Base-by-base conservation (phyloP, 2,329 filamentous ascomycete species). In the Penicillium sclerotiorum region DNA sequence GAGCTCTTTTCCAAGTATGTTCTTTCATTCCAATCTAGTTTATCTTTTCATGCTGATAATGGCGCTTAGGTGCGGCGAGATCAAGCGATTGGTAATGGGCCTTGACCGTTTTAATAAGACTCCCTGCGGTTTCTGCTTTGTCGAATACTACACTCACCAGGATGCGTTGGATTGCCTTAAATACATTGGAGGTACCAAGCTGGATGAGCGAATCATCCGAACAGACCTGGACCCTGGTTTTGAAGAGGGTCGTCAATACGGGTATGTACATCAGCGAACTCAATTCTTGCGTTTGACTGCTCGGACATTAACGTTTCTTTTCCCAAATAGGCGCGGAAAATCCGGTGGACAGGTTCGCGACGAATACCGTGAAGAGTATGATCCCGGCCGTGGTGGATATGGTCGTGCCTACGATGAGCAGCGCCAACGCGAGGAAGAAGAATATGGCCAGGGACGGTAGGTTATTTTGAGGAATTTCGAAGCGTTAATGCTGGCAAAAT, bases 161-260 rank as follows among this genome's bases (percentile, higher is more conserved):
- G 94, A 99, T 72, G 94, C 94, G 8, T 81, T 99, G 42, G 94
- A 99, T 71, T 97, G 93, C 74, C 87, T 99, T 86, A 99, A 97
- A 76, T 99, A 97, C 71, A 87, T 99, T 65, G 94, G 94, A 48
- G 94, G 94, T 50, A 99, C 94, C 28, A 99, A 99, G 78, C 83
- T 99, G 38, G 94, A 99, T 72, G 94, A 99, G 80, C 86, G 94
- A 62, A 87, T 99, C 67, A 96, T 99, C 67, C 83, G 94, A 52
- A 96, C 93, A 20, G 94, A 99, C 76, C 74, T 97, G 41, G 94
- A 99, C 67, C 92, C 95, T 25, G 94, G 94, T 2, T 99, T 99
- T 62, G 86, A 92, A 61, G 94, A 99, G 77, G 94, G 94, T 6
- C 84, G 94, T 53, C 94, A 99, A 76, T 99, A 96, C 70, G 94